Percentiles rank a stretch among this genome's conserved stretches.
These are phyloP conservation scores for Epichloe glyceriae DNA, from an alignment of 2,329 filamentous ascomycete species.

Conservation along the genomic window DNA sequence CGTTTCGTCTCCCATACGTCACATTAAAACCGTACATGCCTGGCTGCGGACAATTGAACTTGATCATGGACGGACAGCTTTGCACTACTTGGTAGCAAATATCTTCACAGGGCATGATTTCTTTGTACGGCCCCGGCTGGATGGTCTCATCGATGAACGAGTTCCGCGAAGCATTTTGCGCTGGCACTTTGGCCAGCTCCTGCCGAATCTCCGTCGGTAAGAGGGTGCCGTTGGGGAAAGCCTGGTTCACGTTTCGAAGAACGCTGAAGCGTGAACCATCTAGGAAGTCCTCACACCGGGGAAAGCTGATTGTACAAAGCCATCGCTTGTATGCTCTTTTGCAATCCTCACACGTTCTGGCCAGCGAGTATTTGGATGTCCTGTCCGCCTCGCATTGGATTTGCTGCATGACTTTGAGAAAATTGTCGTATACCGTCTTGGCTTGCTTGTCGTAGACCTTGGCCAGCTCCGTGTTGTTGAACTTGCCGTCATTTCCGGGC, in stretches of 20 bases:
- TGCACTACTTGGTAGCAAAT: slow-evolving; percentile 78
- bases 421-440: slow-evolving; percentile 55
- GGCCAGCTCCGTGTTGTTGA: slow-evolving; percentile 49
- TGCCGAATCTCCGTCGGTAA: slow-evolving; percentile 26
- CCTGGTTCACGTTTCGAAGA: slow-evolving; percentile 54
- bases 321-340: slow-evolving; percentile 74
- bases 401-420: slow-evolving; percentile 70
- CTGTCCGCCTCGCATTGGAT: slow-evolving; percentile 68
- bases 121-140: slow-evolving; percentile 80
- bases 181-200: slow-evolving; percentile 11
- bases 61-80: slow-evolving; percentile 65
- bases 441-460: slow-evolving; percentile 71
- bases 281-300: slow-evolving; percentile 77
- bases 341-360: slow-evolving; percentile 64
- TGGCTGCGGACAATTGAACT: slow-evolving; percentile 58
- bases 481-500: slow-evolving; percentile 58
- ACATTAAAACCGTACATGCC: slow-evolving; percentile 19
- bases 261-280: slow-evolving; percentile 31
- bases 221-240: slow-evolving; percentile 56
- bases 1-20: slow-evolving; percentile 21
- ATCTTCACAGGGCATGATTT: slow-evolving; percentile 78
- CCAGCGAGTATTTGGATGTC: slow-evolving; percentile 70
- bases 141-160: slow-evolving; percentile 57
- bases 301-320: slow-evolving; percentile 89
- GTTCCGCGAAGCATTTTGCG: slow-evolving; percentile 47